A percentile compares a stretch with the other conserved stretches of the same genome.
Evolutionary conservation across 495 filamentous ascomycete species (phyloP).

Genomic region (Hyphodiscus hymeniophilus): DNA sequence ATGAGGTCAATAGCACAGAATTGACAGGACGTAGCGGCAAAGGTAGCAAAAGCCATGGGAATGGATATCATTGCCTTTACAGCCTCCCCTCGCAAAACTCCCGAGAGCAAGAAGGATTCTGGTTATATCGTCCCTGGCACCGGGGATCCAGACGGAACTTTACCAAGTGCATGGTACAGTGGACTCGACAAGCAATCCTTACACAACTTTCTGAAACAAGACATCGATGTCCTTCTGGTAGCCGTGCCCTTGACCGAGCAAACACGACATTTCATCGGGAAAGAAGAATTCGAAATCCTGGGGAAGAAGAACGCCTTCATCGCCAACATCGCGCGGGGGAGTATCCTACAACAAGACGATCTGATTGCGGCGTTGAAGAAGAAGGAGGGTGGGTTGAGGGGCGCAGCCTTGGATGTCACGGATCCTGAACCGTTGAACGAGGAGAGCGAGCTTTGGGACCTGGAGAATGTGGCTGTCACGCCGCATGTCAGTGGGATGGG

Average conservation of each 20-base stretch:
- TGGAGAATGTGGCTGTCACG: slow-evolving; percentile 66
- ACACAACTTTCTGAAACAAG: slow-evolving; percentile 56
- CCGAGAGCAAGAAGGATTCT: slow-evolving; percentile 48
- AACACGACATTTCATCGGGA: slow-evolving; percentile 54
- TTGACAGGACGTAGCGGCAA: slow-evolving; percentile 29
- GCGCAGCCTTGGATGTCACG: slow-evolving; percentile 77
- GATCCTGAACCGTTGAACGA: slow-evolving; percentile 75
- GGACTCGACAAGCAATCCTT: slow-evolving; percentile 53
- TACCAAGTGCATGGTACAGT: slow-evolving; percentile 67
- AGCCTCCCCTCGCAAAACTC: slow-evolving; percentile 47
- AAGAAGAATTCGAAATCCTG: slow-evolving; percentile 60
- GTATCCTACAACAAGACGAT: slow-evolving; percentile 60
- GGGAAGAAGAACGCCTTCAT: slow-evolving; percentile 49
- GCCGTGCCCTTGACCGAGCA: slow-evolving; percentile 62
- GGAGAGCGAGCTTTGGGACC: slow-evolving; percentile 63
- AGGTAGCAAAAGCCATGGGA: slow-evolving; percentile 61
- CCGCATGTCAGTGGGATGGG: slow-evolving; percentile 69
- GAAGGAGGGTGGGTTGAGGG: slow-evolving; percentile 44
- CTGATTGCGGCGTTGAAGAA: slow-evolving; percentile 53
- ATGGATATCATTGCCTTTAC: slow-evolving; percentile 82
- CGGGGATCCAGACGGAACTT: slow-evolving; percentile 64
- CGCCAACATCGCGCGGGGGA: slow-evolving; percentile 68
- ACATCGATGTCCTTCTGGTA: slow-evolving; percentile 70
- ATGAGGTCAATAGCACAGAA: neutral
- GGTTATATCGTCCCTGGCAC: slow-evolving; percentile 68